phyloP scores from a whole-genome alignment of 2,329 filamentous ascomycete genomes.

The Apiospora hydei region DNA sequence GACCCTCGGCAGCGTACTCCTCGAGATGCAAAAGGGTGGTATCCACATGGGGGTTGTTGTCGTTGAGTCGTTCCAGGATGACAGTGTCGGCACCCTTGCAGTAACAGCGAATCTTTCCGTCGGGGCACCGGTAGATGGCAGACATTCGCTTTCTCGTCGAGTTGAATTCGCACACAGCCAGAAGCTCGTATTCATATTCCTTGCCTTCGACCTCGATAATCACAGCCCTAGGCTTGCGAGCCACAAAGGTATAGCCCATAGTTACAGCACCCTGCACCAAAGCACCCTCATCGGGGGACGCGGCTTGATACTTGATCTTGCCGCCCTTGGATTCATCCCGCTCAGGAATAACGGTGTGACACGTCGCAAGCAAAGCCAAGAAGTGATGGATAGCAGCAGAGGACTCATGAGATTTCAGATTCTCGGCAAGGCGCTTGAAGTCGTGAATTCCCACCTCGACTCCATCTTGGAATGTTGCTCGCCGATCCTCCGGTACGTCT shows the following conservation, averaged over 20 bases:
- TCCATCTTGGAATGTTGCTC: conserved; percentile 79
- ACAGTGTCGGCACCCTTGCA: conserved; percentile 98
- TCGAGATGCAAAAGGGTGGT: conserved; percentile 94
- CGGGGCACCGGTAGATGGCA: conserved; percentile 93
- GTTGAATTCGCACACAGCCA: conserved; percentile 99
- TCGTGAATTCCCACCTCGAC: conserved; percentile 82
- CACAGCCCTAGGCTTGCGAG: conserved; percentile 87
- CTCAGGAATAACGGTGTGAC: conserved; percentile 97
- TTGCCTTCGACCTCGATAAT: conserved; percentile 79
- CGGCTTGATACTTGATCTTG: conserved; percentile 95
- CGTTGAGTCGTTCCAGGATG: conserved; percentile 87
- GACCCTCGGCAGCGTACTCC: conserved; percentile 95
- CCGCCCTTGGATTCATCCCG: conserved; percentile 77
- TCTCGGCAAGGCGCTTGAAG: conserved; percentile 77
- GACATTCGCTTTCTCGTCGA: conserved; percentile 98
- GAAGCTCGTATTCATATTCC: conserved; percentile 83
- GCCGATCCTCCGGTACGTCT: conserved; percentile 88
- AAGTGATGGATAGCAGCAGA: conserved; percentile 76
- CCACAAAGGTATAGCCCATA: conserved; percentile 89
- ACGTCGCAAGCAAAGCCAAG: conserved; percentile 83
- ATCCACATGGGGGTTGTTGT: conserved; percentile 87
- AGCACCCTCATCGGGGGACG: conserved; percentile 97
- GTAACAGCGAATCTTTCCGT: conserved; percentile 93
- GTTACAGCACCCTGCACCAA: conserved; percentile 87
- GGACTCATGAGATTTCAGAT: conserved; percentile 65